phyloP scores from a whole-genome alignment of 805 yeast species.

The Candida oleophila region DNA sequence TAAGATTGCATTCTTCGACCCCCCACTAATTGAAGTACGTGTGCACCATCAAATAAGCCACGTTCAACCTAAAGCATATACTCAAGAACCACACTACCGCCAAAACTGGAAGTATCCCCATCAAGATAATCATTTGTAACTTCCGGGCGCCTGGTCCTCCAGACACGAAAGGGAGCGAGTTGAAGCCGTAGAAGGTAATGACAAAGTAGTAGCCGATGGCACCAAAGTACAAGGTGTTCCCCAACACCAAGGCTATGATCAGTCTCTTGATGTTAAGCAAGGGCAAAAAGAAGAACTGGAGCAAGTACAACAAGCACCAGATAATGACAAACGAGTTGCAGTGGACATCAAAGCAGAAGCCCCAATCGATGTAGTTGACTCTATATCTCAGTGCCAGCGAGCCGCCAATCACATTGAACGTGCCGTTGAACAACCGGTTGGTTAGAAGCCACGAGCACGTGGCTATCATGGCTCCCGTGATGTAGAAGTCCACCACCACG shows the following conservation, averaged over 20 bases:
- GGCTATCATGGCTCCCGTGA: conserved; percentile 67
- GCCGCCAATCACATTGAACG: conserved; percentile 18
- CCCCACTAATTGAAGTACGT: conserved; percentile 45
- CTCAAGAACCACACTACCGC: conserved; percentile 56
- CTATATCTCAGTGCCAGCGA: conserved; percentile 17
- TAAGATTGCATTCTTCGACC: too few species aligned
- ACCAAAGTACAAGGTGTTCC: conserved; percentile 74
- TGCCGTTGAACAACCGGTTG: conserved; percentile 56
- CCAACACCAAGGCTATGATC: conserved; percentile 62
- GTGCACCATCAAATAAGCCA: conserved; percentile 63
- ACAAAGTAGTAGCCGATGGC: conserved; percentile 75
- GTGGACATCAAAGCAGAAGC: conserved; percentile 91
- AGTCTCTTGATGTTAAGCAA: conserved; percentile 63
- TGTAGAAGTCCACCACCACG: conserved; percentile 81
- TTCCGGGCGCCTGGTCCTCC: conserved; percentile 43
- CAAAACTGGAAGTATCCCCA: conserved; percentile 64
- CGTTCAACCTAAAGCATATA: conserved; percentile 66
- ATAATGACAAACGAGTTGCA: conserved; percentile 84
- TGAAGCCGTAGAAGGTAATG: conserved; percentile 85
- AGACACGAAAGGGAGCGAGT: conserved; percentile 36
- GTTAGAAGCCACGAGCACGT: conserved; percentile 73
- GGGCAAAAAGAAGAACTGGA: conserved; percentile 77
- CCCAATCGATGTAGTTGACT: conserved; percentile 71
- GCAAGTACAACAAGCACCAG: conserved; percentile 71
- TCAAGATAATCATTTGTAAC: conserved; percentile 55